Base-by-base conservation (phyloP, 306 rosid genomes). In the Glycine soja region DNA sequence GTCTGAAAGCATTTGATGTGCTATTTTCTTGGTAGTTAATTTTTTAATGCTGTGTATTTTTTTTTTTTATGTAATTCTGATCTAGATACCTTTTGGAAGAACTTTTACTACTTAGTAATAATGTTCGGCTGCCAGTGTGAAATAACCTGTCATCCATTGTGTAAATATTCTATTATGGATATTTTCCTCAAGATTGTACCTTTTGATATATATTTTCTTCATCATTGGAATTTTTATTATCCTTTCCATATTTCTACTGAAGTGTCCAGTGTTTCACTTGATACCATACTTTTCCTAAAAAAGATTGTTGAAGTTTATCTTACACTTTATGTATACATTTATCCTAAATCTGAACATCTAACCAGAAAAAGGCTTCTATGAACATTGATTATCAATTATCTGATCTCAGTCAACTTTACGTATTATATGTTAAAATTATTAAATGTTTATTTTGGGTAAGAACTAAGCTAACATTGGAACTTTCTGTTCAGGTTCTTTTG, bases 401-500 rank as follows among this genome's bases (percentile, higher is more conserved):
- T 53, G 76, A 78, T 67, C 7, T 45, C 61, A 38, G 13, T 69
- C 50, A 68, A 19, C 43, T 47, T 46, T 46, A n/a, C 3, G 15
- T 40, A 48, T 24, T 57, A 3, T 50, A 6, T 57, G 56, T 43
- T 67, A n/a, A 3, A 7, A 4, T 58, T 42, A 14, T 53, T 53
- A 47, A 30, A 14, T 43, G 57, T 59, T 65, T 62, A 50, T 18
- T 69, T 38, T 78, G 71, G 58, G 51, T 42, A 16, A 75, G 68
- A 62, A 52, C 81, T 43, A 85, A 71, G 14, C 82, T 86, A 78
- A 85, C 36, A 59, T 10, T 30, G 46, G 57, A 69, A 63, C 15
- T 32, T 86, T 86, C 69, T 50, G 38, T 71, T 51, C 86, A 90
- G 89, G 88, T 77, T 78, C 63, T 43, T 63, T 16, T 58, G n/a